Base-by-base conservation (phyloP, 2,329 filamentous ascomycete species). In the Fusarium sp. region DNA sequence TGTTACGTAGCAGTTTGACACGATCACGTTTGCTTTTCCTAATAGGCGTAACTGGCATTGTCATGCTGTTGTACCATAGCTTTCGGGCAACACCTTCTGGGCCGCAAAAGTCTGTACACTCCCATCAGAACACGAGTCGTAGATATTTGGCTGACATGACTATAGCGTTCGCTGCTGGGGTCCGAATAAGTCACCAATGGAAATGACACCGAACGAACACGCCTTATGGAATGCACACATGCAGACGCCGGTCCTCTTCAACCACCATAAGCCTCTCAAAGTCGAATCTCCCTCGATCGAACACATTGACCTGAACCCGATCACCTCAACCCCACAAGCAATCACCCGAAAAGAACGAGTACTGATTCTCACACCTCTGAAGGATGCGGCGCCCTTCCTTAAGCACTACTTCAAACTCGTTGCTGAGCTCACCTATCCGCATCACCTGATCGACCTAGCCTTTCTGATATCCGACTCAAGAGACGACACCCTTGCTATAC, bases 81-180 rank as follows among this genome's bases (percentile, higher is more conserved):
- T 88, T 97, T 73, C 89, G 90, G 76, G 89, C 87, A 62, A 92
- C 92, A 11, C 92, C 93, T 37, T 89, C 89, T 44, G 93, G 97
- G 77, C 93, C 97, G 89, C 93, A 97, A 84, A 96, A 90, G 95
- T 97, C 85, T 47, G 61, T 44, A 46, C n/a, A 50, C 35, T 41
- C 8, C 45, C 35, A 35, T 35, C 7, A 22, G 37, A 40, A 46
- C 17, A 35, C 15, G 17, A n/a, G n/a, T 9, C 20, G 74, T 86
- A 67, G 33, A 46, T 15, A 22, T 32, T 19, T 61, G 35, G 43
- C 62, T 73, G 50, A 71, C 68, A 52, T 44, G 32, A 41, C 13
- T 47, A 37, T 67, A 98, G 95, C 81, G 97, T 97, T 81, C 97
- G 97, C 82, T 99, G 96, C 84, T 98, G 94, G 87, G 96, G 96